Conservation (phyloP, 768 basidiomycete genomes). For the Tulasnella sp. region DNA sequence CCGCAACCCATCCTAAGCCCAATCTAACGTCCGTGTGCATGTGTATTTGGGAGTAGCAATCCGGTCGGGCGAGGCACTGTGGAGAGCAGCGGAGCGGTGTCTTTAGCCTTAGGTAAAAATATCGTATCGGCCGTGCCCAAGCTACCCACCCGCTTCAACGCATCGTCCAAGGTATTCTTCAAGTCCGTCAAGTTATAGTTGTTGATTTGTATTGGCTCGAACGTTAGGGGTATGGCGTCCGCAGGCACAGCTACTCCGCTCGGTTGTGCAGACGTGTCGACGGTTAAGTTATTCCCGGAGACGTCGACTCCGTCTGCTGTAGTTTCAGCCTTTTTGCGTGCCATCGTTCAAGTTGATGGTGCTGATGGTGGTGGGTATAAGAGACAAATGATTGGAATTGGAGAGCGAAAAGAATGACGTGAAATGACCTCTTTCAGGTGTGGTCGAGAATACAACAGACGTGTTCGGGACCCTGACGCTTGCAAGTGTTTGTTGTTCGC, state of each 20-base stretch:
- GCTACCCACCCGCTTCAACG: slow-evolving; percentile 75
- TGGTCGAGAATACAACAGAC: slow-evolving; percentile 18
- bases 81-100: neutral
- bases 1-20: slow-evolving; percentile 82
- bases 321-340: slow-evolving; percentile 11
- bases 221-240: neutral
- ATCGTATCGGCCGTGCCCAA: neutral
- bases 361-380: neutral
- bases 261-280: slow-evolving; percentile 12
- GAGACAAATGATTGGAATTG: neutral
- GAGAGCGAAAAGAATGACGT: neutral
- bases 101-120: slow-evolving; percentile 19
- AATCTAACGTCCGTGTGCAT: slow-evolving; percentile 88
- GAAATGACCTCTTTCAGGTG: slow-evolving; percentile 18
- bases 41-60: slow-evolving; percentile 84
- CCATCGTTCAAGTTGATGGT: neutral
- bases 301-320: neutral
- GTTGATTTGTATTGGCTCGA: slow-evolving; percentile 52
- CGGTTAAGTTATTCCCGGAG: neutral
- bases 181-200: slow-evolving; percentile 56
- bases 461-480: slow-evolving; percentile 7
- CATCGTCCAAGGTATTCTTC: slow-evolving; percentile 74
- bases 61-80: slow-evolving; percentile 80
- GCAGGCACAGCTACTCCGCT: slow-evolving; percentile 14
- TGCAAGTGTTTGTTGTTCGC: neutral